phyloP scores from a whole-genome alignment of 108 stramenopile species.

The Cyclotella distinguenda region DNA sequence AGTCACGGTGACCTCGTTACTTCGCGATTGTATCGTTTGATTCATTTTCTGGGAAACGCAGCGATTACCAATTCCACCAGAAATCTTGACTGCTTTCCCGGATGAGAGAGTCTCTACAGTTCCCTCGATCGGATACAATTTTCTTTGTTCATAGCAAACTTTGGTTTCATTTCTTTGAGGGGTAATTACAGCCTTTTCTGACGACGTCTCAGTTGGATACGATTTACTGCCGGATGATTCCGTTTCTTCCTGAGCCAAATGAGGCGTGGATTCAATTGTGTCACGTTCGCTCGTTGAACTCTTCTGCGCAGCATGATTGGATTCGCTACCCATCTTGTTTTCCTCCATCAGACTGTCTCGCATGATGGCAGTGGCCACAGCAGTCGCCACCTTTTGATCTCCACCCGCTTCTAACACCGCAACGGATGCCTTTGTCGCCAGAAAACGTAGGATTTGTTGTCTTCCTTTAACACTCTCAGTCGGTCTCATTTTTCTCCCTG shows the following conservation, averaged over 20 bases:
- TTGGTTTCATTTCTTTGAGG: too few species aligned
- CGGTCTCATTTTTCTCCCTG: neutral
- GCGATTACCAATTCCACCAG: neutral
- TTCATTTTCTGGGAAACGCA: neutral
- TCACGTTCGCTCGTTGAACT: too few species aligned
- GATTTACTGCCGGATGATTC: too few species aligned
- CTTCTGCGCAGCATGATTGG: constrained; percentile 9
- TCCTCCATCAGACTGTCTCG: neutral
- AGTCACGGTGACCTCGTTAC: too few species aligned
- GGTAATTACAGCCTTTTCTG: too few species aligned
- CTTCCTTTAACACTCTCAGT: constrained; percentile 2
- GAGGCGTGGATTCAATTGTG: too few species aligned
- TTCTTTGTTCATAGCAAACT: too few species aligned
- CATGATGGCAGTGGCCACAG: constrained; percentile 32
- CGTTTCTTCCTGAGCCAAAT: too few species aligned
- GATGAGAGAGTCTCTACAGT: too few species aligned
- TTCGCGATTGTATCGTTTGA: neutral
- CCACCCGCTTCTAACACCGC: constrained; percentile 35
- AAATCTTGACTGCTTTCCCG: neutral
- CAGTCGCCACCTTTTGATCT: constrained; percentile 22
- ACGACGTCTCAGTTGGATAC: too few species aligned
- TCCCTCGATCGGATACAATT: too few species aligned
- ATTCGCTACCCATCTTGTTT: neutral
- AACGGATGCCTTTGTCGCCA: constrained; percentile 26
- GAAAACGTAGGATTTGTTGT: constrained; percentile 11